Evolutionary conservation across 208 protist genomes (phyloP).

Genomic region (Dictyostelium gargantuum): DNA sequence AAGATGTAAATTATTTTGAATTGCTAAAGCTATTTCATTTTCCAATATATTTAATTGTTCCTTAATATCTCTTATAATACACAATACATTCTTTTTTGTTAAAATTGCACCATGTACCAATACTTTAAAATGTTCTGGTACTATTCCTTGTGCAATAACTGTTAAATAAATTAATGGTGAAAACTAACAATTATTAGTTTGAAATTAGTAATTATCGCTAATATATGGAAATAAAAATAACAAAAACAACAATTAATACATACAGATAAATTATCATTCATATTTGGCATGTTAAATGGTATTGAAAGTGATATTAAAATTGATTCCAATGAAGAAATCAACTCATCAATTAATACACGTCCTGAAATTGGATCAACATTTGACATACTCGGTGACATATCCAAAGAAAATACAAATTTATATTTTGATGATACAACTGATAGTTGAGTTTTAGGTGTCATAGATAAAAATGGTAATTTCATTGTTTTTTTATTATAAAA

Average conservation of each 20-base stretch:
- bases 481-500: neutral
- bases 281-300: conserved; percentile 5
- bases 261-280: neutral
- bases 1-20: neutral
- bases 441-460: conserved; percentile 53
- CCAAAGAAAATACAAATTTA: conserved; percentile 42
- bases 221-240: too few species aligned
- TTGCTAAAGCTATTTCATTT: conserved; percentile 18
- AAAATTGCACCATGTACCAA: conserved; percentile 48
- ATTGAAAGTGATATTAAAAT: conserved; percentile 1
- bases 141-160: conserved; percentile 55
- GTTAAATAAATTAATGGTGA: conserved; percentile 42
- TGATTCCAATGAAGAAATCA: conserved; percentile 8
- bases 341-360: conserved; percentile 29
- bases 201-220: too few species aligned
- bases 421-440: conserved; percentile 11
- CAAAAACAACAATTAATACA: neutral
- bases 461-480: conserved; percentile 10
- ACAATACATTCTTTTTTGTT: neutral
- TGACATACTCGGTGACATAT: conserved; percentile 56
- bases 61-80: neutral
- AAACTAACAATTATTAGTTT: too few species aligned
- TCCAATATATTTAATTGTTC: conserved; percentile 37
- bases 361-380: conserved; percentile 26
- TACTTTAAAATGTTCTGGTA: conserved; percentile 45